A percentile compares a stretch with the other conserved stretches of the same genome.
These are phyloP conservation scores for Sequoiadendron giganteum DNA, from an alignment of 75 land plant species.

Conservation along the genomic window DNA sequence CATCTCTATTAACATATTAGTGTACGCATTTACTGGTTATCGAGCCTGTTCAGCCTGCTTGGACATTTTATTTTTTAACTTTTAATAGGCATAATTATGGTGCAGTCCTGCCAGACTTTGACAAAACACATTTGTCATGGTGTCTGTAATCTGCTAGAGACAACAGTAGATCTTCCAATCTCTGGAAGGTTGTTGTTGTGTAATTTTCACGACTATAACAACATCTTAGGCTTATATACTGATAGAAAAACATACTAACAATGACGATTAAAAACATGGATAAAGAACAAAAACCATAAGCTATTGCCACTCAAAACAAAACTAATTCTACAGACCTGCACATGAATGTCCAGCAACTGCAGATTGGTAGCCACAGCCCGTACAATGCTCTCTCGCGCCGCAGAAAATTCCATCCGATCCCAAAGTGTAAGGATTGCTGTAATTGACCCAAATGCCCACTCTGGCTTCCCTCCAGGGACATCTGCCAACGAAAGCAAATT, in stretches of 20 bases:
- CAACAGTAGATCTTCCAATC: not conserved
- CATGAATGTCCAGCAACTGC: conserved; percentile 85
- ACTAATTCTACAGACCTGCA: conserved; percentile 56
- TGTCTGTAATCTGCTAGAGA: not conserved
- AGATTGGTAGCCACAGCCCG: conserved; percentile 92
- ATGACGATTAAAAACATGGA: not conserved
- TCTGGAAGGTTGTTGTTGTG: not conserved
- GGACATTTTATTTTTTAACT: not conserved
- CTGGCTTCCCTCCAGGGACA: conserved; percentile 99
- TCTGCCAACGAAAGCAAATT: conserved; percentile 95
- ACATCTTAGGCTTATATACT: not conserved
- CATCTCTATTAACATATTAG: not conserved
- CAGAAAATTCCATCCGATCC: conserved; percentile 93
- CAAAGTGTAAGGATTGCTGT: conserved; percentile 92
- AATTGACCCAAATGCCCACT: conserved; percentile 97
- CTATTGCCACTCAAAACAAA: not conserved
- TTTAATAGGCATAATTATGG: not conserved
- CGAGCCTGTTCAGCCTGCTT: not conserved
- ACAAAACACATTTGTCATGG: too few species aligned
- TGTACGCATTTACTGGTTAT: not conserved
- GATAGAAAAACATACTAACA: not conserved
- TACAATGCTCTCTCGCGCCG: conserved; percentile 97
- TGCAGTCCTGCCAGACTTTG: not conserved
- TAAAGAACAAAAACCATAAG: not conserved
- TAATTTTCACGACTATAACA: not conserved